These are phyloP conservation scores for Aaosphaeria pasadenensis DNA, from an alignment of 2,329 filamentous ascomycete genomes.

Conservation along the genomic window DNA sequence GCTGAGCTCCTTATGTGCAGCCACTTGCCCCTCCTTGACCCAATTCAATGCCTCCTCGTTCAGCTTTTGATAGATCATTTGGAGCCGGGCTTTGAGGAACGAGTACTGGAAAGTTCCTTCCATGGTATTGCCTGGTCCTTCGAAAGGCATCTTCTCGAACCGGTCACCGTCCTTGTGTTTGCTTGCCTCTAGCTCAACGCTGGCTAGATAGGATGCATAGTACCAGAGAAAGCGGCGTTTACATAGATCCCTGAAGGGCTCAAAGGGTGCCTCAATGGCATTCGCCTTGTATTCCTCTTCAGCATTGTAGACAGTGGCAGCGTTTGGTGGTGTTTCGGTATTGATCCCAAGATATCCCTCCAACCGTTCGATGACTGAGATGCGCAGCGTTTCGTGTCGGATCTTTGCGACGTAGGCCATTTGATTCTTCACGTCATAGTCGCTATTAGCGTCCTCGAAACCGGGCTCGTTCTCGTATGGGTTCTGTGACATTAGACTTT, in stretches of 20 bases:
- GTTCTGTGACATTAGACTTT: slow-evolving; percentile 90
- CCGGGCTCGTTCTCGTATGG: slow-evolving; percentile 97
- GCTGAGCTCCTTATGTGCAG: slow-evolving; percentile 64
- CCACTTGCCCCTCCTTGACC: slow-evolving; percentile 64
- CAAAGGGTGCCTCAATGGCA: slow-evolving; percentile 62
- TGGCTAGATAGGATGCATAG: slow-evolving; percentile 77
- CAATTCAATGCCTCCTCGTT: slow-evolving; percentile 70
- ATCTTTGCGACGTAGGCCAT: slow-evolving; percentile 83
- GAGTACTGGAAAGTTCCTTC: slow-evolving; percentile 80
- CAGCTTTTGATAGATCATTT: slow-evolving; percentile 65
- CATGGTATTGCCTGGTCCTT: slow-evolving; percentile 75
- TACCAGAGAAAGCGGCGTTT: slow-evolving; percentile 96
- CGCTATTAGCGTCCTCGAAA: slow-evolving; percentile 71
- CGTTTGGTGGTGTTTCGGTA: slow-evolving; percentile 26
- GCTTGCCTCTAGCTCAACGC: slow-evolving; percentile 61
- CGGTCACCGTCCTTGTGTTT: slow-evolving; percentile 61
- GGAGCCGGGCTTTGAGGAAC: slow-evolving; percentile 67
- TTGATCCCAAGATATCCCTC: slow-evolving; percentile 73
- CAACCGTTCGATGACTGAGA: slow-evolving; percentile 81
- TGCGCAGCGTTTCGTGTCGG: slow-evolving; percentile 81
- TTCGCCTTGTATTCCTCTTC: slow-evolving; percentile 47
- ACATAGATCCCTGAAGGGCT: slow-evolving; percentile 85
- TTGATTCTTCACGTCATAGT: slow-evolving; percentile 70
- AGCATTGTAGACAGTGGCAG: slow-evolving; percentile 46
- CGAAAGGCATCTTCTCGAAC: slow-evolving; percentile 88